Base-by-base conservation (phyloP, 306 rosid species). In the Quercus suber region DNA sequence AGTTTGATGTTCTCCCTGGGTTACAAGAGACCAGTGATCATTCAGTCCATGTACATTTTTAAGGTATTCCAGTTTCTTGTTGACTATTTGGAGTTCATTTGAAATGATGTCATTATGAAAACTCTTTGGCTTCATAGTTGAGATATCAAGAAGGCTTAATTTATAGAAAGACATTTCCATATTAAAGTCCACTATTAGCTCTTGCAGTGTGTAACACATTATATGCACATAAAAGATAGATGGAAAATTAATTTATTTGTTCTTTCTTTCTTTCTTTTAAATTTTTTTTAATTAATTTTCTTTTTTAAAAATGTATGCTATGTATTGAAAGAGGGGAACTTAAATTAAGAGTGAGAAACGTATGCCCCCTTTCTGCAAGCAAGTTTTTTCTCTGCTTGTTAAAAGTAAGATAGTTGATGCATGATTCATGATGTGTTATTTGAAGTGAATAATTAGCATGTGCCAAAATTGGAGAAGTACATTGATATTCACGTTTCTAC, bases 31-130 rank as follows among this genome's bases (percentile, higher is more conserved):
- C 99, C 98, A 7, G 88, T 81, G 71, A 45, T 84, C 77, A 78
- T 91, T 87, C 99, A 95, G 89, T 92, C 99, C 51, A 93, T 95
- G 99, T 93, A 95, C 86, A 88, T 95, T 82, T 95, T 93, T 81
- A 93, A 95, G 99, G 99, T 95, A 84, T 52, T 64, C 21, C 69
- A n/a, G 65, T 25, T 57, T 76, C 31, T 75, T 30, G 28, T 73
- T 19, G 6, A 72, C 12, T 6, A 59, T 45, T 43, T 8, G 64
- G 61, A 57, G 19, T 53, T 64, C 64, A 21, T 68, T 43, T 63
- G 67, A 30, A 28, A 61, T 78, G 9, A 19, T 23, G 58, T 69
- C 52, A 2, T 31, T 19, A 25, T 56, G 55, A 37, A 9, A 9
- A 37, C 73, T 79, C 20, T 25, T 9, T 23, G 69, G 5, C 37